Conservation (phyloP, 192 early-diverging fungal genomes). For the Coemansia sp. region DNA sequence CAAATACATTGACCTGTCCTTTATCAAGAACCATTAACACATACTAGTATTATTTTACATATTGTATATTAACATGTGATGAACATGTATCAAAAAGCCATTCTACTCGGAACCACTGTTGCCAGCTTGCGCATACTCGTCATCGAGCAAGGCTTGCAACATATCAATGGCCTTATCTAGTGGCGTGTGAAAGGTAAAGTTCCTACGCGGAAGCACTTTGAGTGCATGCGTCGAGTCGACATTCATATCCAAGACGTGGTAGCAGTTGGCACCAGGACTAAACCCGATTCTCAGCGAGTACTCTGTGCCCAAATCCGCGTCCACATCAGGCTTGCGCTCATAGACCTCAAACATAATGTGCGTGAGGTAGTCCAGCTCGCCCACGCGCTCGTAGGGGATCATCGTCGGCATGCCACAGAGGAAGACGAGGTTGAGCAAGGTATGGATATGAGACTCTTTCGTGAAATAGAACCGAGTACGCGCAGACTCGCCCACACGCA, state of each 20-base stretch:
- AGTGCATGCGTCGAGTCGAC: constrained; percentile 81
- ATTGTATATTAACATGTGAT: background rate
- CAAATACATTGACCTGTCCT: constrained; percentile 41
- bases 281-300: constrained; percentile 89
- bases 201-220: constrained; percentile 80
- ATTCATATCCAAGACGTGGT: constrained; percentile 85
- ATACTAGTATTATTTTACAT: too few species aligned
- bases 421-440: constrained; percentile 88
- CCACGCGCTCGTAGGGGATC: constrained; percentile 61
- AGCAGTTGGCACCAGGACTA: constrained; percentile 86
- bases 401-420: constrained; percentile 79
- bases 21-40: constrained; percentile 38
- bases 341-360: constrained; percentile 98
- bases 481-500: constrained; percentile 12
- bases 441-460: constrained; percentile 93
- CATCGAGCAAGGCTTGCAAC: constrained; percentile 57
- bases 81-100: background rate
- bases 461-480: constrained; percentile 88
- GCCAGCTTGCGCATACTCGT: constrained; percentile 9
- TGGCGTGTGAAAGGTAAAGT: constrained; percentile 83
- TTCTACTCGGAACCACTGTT: background rate
- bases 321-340: constrained; percentile 66
- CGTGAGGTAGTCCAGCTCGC: constrained; percentile 93
- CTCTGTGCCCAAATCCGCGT: constrained; percentile 59
- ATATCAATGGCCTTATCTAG: constrained; percentile 68